phyloP scores from a whole-genome alignment of 768 basidiomycete genomes.

The Pleurotus sapidus region DNA sequence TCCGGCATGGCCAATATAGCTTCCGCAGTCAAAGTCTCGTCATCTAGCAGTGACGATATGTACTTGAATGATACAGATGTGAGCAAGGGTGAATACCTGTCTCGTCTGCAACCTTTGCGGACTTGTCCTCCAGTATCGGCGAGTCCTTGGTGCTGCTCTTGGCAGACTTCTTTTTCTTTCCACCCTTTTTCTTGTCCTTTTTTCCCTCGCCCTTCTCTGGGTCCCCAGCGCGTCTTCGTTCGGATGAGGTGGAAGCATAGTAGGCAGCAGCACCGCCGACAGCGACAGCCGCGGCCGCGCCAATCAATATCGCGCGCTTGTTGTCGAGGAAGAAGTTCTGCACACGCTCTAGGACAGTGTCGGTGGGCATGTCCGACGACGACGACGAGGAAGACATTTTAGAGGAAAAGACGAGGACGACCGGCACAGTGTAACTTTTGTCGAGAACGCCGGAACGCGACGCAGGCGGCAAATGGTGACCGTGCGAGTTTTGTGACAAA shows the following conservation, averaged over 20 bases:
- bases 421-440: not conserved
- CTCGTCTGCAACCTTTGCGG: slow-evolving; percentile 36
- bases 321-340: slow-evolving; percentile 73
- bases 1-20: slow-evolving; percentile 55
- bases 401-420: not conserved
- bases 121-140: slow-evolving; percentile 77
- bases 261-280: slow-evolving; percentile 77
- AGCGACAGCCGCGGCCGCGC: slow-evolving; percentile 67
- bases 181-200: slow-evolving; percentile 45
- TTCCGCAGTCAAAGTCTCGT: slow-evolving; percentile 47
- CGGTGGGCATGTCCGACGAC: not conserved
- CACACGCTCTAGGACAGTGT: slow-evolving; percentile 54
- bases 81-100: slow-evolving; percentile 23
- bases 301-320: slow-evolving; percentile 70
- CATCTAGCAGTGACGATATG: slow-evolving; percentile 22
- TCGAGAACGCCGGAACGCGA: not conserved
- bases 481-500: not conserved
- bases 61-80: not conserved
- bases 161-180: slow-evolving; percentile 55
- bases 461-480: not conserved
- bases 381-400: not conserved
- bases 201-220: slow-evolving; percentile 44
- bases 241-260: slow-evolving; percentile 57
- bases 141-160: slow-evolving; percentile 53
- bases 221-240: slow-evolving; percentile 27